phyloP scores from a whole-genome alignment of 2,329 filamentous ascomycete species.

The Rhinocladiella similis region DNA sequence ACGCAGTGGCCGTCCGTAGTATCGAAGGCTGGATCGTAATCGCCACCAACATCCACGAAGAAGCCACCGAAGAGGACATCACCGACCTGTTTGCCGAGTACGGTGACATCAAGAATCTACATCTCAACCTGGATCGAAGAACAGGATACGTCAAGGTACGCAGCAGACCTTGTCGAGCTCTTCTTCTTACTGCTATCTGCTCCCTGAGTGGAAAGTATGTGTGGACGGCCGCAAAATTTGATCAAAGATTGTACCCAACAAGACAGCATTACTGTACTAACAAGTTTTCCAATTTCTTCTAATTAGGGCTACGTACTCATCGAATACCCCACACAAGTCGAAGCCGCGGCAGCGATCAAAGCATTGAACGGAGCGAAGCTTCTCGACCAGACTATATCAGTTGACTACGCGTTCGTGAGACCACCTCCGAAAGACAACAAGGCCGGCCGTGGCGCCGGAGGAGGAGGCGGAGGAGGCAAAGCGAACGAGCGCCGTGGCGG shows the following conservation, averaged over 20 bases:
- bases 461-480: constrained; percentile 2
- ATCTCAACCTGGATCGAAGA: constrained; percentile 64
- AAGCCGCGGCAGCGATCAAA: constrained; percentile 64
- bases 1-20: constrained; percentile 61
- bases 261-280: too few relatives aligned
- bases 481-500: constrained; percentile 21
- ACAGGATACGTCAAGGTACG: constrained; percentile 68
- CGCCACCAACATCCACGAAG: constrained; percentile 69
- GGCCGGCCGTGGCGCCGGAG: constrained; percentile 37
- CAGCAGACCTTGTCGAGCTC: neutral
- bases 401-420: constrained; percentile 67
- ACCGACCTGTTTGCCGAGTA: constrained; percentile 67
- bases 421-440: constrained; percentile 56
- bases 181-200: too few relatives aligned
- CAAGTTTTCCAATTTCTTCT: too few relatives aligned
- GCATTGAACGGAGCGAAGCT: constrained; percentile 61
- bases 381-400: constrained; percentile 64
- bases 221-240: too few relatives aligned
- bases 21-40: constrained; percentile 71
- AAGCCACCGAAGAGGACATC: constrained; percentile 66
- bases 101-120: constrained; percentile 67
- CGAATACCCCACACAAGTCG: constrained; percentile 63
- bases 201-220: too few relatives aligned
- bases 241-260: too few relatives aligned
- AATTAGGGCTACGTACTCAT: constrained; percentile 65